These are phyloP conservation scores for Microsporum canis DNA, from an alignment of 2,329 filamentous ascomycete genomes.

Conservation along the genomic window DNA sequence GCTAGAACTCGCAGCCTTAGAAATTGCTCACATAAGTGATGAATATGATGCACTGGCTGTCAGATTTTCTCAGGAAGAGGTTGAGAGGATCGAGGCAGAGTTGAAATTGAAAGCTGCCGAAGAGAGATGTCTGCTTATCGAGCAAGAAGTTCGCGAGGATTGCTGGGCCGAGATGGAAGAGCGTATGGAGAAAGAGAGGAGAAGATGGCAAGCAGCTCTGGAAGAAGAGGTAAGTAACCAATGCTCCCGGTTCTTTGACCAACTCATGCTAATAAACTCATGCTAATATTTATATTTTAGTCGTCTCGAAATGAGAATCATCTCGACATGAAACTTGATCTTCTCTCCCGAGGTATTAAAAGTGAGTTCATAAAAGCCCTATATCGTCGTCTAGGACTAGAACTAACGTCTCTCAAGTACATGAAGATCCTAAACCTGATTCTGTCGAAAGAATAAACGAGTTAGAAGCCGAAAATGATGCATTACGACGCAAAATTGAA, in stretches of 20 bases:
- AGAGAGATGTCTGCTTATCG: conserved; percentile 57
- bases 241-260: not conserved
- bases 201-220: conserved; percentile 68
- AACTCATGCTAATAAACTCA: not conserved
- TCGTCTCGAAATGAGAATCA: conserved; percentile 68
- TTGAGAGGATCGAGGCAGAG: conserved; percentile 60
- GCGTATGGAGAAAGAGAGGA: conserved; percentile 60
- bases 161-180: conserved; percentile 78
- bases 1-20: conserved; percentile 68
- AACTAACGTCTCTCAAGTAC: conserved; percentile 21
- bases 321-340: conserved; percentile 76
- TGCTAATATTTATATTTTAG: conserved; percentile 16
- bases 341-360: conserved; percentile 48
- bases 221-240: conserved; percentile 52
- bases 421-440: conserved; percentile 38
- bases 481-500: conserved; percentile 53
- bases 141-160: conserved; percentile 78
- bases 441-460: conserved; percentile 52
- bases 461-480: conserved; percentile 59
- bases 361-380: conserved; percentile 25
- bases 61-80: conserved; percentile 59
- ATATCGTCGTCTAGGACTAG: not conserved
- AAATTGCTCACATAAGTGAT: conserved; percentile 66
- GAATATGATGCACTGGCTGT: conserved; percentile 65
- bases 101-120: conserved; percentile 57